Evolutionary conservation across 2,329 filamentous ascomycete species (phyloP).

Genomic region (Ceratocystiopsis sp.): DNA sequence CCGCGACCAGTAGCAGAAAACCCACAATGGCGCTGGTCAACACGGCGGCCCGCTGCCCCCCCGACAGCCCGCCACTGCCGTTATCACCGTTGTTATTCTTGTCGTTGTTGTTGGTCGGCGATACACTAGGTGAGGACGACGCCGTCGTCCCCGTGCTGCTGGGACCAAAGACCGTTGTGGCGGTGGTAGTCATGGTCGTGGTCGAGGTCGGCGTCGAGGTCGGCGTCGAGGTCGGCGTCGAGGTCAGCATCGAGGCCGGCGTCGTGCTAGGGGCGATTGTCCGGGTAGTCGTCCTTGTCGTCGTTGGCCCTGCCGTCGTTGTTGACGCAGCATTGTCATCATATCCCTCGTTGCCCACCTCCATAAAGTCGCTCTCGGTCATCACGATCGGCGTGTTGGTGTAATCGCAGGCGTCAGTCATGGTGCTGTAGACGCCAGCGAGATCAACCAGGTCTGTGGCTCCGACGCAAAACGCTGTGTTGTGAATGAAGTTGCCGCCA

Average conservation of each 20-base stretch:
- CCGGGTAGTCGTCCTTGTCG: neutral
- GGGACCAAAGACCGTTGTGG: too few species aligned
- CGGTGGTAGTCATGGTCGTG: neutral
- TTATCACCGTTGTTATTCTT: too few species aligned
- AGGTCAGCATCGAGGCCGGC: slow-evolving; percentile 1
- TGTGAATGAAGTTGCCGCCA: slow-evolving; percentile 29
- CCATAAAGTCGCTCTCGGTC: slow-evolving; percentile 23
- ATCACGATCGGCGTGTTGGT: slow-evolving; percentile 27
- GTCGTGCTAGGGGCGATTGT: slow-evolving; percentile 3
- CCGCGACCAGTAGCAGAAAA: too few species aligned
- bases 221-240: slow-evolving; percentile 3
- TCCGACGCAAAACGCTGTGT: slow-evolving; percentile 29
- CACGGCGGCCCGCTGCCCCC: too few species aligned
- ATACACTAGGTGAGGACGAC: too few species aligned
- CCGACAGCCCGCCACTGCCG: too few species aligned
- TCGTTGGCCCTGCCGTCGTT: neutral
- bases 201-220: slow-evolving; percentile 6
- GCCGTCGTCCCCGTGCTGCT: too few species aligned
- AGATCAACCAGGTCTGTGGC: slow-evolving; percentile 20
- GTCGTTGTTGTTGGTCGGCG: too few species aligned
- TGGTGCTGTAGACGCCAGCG: slow-evolving; percentile 23
- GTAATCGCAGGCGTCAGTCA: slow-evolving; percentile 25
- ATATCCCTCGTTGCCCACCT: slow-evolving; percentile 1
- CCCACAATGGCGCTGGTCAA: too few species aligned
- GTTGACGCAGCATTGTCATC: slow-evolving; percentile 5